Base-by-base conservation (phyloP, 768 basidiomycete genomes). In the Ramaria rubella region DNA sequence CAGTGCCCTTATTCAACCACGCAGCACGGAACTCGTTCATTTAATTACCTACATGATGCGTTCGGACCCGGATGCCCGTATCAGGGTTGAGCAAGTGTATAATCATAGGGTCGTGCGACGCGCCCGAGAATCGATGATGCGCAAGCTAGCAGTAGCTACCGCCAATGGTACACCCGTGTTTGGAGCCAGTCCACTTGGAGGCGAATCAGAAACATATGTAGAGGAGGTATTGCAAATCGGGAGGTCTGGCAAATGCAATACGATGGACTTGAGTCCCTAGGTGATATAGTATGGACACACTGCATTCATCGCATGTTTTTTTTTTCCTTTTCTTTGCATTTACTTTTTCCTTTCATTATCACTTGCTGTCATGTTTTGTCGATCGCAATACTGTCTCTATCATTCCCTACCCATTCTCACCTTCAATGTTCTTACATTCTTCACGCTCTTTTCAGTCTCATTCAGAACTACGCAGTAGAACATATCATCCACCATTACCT, bases 31-130 rank as follows among this genome's bases (percentile, higher is more conserved):
- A 65, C 73, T 95, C 57, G 73, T 86, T 57, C 73, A 70, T 43
- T 75, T 94, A 63, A 81, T 95, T 63, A 78, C 72, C 65, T 74
- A 77, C 58, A 88, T 94, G 83, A 88, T 95, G 83, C 81, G 81
- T 44, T 81, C 81, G 0, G 81, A 87, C 50, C 84, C 91, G 2
- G 71, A 67, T 8, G 63, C 70, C 52, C 85, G 93, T 19, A 67
- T 86, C 52, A 74, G 73, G 17, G 77, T 85, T 30, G 71, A 75
- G 45, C 77, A 72, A 42, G 77, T 93, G 40, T 79, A 77, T 61
- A 69, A 67, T 12, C 83, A 94, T 65, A 76, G 78, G 8, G 76
- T 89, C 26, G 81, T 95, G 21, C 63, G 69, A 52, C 78, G 87
- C 54, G 81, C 85, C 34, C 77, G 88, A 49, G 69, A 64, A 55